Conservation (phyloP, 2,329 filamentous ascomycete genomes). For the Leptographium lundbergii region DNA sequence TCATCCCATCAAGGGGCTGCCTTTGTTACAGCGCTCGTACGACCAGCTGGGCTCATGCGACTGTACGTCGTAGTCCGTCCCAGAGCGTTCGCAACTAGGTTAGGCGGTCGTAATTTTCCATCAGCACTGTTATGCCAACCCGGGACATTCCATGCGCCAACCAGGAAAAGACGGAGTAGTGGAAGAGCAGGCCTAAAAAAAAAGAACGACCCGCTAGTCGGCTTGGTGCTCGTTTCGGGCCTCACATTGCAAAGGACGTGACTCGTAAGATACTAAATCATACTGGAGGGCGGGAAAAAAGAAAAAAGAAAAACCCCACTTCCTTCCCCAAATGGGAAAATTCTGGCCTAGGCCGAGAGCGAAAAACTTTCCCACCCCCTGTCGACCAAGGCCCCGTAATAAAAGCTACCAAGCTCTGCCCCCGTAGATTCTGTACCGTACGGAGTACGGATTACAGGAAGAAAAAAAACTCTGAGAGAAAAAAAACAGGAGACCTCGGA, state of each 20-base stretch:
- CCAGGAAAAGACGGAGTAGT: neutral
- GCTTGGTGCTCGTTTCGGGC: constrained; percentile 3
- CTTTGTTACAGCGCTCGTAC: neutral
- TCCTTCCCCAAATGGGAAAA: neutral
- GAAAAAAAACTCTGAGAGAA: neutral
- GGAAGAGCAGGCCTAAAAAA: neutral
- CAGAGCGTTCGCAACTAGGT: neutral
- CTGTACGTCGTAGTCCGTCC: neutral
- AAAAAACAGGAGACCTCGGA: constrained; percentile 5
- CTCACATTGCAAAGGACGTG: neutral
- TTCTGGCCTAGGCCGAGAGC: neutral
- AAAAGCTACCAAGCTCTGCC: neutral
- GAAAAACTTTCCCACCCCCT: constrained; percentile 9
- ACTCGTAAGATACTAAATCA: neutral
- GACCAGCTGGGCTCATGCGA: neutral
- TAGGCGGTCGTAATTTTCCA: neutral
- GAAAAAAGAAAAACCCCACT: constrained; percentile 5
- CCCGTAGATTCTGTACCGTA: neutral
- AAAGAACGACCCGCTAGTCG: neutral
- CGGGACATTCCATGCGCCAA: neutral
- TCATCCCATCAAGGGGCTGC: neutral
- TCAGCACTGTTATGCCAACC: neutral
- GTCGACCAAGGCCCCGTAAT: constrained; percentile 4
- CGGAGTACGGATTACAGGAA: neutral
- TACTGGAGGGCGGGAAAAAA: neutral